These are phyloP conservation scores for Ascochyta pisi DNA, from an alignment of 2,329 filamentous ascomycete species.

Conservation along the genomic window DNA sequence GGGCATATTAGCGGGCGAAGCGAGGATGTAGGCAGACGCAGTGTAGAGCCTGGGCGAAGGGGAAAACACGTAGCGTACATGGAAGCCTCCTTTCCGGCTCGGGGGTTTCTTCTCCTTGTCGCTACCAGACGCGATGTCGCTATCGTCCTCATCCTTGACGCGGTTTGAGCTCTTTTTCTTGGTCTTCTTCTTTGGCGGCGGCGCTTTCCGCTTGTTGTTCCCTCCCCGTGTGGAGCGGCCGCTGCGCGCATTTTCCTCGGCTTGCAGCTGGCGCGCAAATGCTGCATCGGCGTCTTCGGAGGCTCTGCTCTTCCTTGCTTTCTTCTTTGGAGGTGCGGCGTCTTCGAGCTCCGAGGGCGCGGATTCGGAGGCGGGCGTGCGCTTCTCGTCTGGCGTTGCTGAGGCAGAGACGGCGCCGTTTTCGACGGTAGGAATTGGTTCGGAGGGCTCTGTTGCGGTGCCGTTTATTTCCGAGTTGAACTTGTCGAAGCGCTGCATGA, in stretches of 20 bases:
- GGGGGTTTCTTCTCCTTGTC: conserved; percentile 69
- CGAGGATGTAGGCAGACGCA: too few relatives aligned
- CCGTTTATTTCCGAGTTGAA: conserved; percentile 48
- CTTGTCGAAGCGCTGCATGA: conserved; percentile 59
- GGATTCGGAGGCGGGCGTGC: conserved; percentile 51
- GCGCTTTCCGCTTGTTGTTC: conserved; percentile 60
- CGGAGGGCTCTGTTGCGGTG: conserved; percentile 32
- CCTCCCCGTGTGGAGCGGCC: conserved; percentile 77
- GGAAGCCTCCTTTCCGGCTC: conserved; percentile 86
- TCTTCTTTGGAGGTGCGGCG: conserved; percentile 55
- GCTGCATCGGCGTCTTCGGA: conserved; percentile 84
- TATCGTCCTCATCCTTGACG: conserved; percentile 79
- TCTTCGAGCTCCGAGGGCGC: conserved; percentile 52
- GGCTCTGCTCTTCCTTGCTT: conserved; percentile 71
- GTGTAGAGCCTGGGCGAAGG: background rate
- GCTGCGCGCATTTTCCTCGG: conserved; percentile 80
- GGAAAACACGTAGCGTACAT: conserved; percentile 65
- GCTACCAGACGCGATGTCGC: conserved; percentile 71
- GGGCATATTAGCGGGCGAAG: conserved; percentile 5
- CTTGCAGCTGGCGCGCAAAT: conserved; percentile 86
- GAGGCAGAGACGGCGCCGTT: conserved; percentile 40
- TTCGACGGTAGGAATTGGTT: conserved; percentile 50
- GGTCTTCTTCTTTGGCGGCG: conserved; percentile 66
- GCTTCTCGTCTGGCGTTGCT: conserved; percentile 49
- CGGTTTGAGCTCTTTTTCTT: conserved; percentile 79